Evolutionary conservation across 1,284 basidiomycete species (phyloP).

Genomic region (Ceratobasidium papillatum): DNA sequence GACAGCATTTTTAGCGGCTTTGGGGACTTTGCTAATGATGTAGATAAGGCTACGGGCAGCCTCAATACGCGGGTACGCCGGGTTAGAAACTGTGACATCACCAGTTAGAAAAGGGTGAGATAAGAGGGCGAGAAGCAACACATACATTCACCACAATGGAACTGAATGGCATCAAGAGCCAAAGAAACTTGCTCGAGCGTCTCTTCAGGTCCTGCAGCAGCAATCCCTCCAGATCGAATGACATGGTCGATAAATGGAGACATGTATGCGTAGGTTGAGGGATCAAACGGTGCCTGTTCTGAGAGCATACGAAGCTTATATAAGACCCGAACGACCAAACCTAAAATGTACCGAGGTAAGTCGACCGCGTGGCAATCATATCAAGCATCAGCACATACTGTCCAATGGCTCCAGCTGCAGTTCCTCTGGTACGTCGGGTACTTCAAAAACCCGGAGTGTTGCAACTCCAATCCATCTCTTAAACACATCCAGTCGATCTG

Average conservation of each 20-base stretch:
- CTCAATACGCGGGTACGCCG: conserved; percentile 74
- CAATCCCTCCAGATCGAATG: conserved; percentile 74
- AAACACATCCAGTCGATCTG: conserved; percentile 74
- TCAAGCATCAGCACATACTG: conserved; percentile 56
- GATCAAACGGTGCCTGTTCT: conserved; percentile 84
- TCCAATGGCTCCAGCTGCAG: conserved; percentile 75
- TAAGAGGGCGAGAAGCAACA: conserved; percentile 38
- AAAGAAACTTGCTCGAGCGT: conserved; percentile 89
- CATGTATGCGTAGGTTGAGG: conserved; percentile 83
- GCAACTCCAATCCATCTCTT: conserved; percentile 80
- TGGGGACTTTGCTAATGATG: conserved; percentile 80
- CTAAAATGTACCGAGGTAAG: conserved; percentile 53
- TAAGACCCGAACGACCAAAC: conserved; percentile 83
- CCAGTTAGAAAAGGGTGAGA: background rate
- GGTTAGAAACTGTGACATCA: conserved; percentile 64
- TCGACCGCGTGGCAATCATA: conserved; percentile 13
- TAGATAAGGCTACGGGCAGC: conserved; percentile 79
- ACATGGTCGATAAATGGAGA: conserved; percentile 82
- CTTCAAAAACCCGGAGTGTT: conserved; percentile 74
- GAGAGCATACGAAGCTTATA: conserved; percentile 86
- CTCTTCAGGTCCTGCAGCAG: conserved; percentile 70
- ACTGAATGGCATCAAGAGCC: conserved; percentile 84
- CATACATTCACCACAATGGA: conserved; percentile 87
- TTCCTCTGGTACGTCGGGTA: conserved; percentile 75
- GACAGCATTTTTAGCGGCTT: conserved; percentile 86